phyloP scores from a whole-genome alignment of 768 basidiomycete species.

The Lactifluus echinatus region DNA sequence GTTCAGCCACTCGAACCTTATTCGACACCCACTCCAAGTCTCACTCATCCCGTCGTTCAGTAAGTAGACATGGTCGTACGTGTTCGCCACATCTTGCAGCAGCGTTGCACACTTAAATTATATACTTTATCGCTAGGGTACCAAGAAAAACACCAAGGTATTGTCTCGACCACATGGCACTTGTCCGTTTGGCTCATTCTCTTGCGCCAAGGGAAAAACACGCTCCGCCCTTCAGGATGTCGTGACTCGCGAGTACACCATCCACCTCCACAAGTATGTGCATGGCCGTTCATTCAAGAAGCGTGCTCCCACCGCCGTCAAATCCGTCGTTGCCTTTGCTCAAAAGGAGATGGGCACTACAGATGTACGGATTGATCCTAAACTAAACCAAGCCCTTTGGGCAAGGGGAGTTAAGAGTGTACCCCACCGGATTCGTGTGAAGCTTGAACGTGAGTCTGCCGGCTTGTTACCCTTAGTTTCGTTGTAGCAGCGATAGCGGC shows the following conservation, averaged over 20 bases:
- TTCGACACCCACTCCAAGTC: constrained; percentile 29
- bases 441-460: constrained; percentile 74
- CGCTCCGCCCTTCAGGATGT: constrained; percentile 97
- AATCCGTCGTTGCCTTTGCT: constrained; percentile 88
- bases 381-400: constrained; percentile 96
- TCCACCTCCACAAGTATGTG: constrained; percentile 93
- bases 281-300: constrained; percentile 95
- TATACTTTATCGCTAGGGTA: not conserved
- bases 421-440: constrained; percentile 85
- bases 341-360: constrained; percentile 91
- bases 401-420: constrained; percentile 88
- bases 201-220: constrained; percentile 49
- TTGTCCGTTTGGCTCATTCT: not conserved
- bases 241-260: constrained; percentile 97
- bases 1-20: constrained; percentile 53
- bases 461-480: not conserved
- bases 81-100: constrained; percentile 6
- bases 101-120: not conserved
- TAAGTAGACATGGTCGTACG: constrained; percentile 49
- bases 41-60: constrained; percentile 21
- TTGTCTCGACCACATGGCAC: not conserved
- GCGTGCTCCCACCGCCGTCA: constrained; percentile 94
- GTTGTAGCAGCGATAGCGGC: not conserved
- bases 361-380: constrained; percentile 91
- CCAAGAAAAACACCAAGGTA: constrained; percentile 19